phyloP scores from a whole-genome alignment of 2,329 filamentous ascomycete species.

The Aspergillus ruber region DNA sequence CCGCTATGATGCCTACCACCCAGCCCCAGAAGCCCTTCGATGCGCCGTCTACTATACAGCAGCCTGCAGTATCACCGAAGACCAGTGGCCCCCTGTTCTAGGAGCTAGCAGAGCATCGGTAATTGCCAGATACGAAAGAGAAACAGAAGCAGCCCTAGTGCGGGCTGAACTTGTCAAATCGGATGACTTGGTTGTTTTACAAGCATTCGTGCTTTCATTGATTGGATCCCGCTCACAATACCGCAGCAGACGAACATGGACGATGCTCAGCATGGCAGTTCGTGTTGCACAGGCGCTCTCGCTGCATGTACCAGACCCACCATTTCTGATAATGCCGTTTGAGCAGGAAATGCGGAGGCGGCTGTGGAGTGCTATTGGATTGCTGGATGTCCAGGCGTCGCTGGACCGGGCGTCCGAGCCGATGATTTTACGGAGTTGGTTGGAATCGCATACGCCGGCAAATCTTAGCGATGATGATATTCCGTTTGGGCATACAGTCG shows the following conservation, averaged over 20 bases:
- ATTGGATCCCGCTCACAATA: constrained; percentile 23
- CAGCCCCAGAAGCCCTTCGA: constrained; percentile 18
- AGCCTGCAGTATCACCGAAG: constrained; percentile 17
- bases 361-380: constrained; percentile 24
- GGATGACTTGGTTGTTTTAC: constrained; percentile 26
- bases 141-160: constrained; percentile 19
- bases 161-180: constrained; percentile 24
- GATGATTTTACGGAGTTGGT: constrained; percentile 27
- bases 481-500: constrained; percentile 17
- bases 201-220: constrained; percentile 26
- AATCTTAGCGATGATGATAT: constrained; percentile 26
- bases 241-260: constrained; percentile 28
- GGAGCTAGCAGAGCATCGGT: constrained; percentile 11
- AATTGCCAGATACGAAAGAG: constrained; percentile 16
- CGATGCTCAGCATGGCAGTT: constrained; percentile 26
- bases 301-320: constrained; percentile 22
- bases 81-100: constrained; percentile 17
- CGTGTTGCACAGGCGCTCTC: constrained; percentile 26
- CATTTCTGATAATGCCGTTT: constrained; percentile 22
- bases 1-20: constrained; percentile 21
- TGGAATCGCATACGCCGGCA: constrained; percentile 18
- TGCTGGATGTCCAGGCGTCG: constrained; percentile 24
- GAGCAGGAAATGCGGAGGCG: constrained; percentile 26
- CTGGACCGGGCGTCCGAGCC: constrained; percentile 26
- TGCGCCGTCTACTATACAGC: constrained; percentile 22